Conservation (phyloP, 371 early-diverging fungal species). For the Mortierella sp. region DNA sequence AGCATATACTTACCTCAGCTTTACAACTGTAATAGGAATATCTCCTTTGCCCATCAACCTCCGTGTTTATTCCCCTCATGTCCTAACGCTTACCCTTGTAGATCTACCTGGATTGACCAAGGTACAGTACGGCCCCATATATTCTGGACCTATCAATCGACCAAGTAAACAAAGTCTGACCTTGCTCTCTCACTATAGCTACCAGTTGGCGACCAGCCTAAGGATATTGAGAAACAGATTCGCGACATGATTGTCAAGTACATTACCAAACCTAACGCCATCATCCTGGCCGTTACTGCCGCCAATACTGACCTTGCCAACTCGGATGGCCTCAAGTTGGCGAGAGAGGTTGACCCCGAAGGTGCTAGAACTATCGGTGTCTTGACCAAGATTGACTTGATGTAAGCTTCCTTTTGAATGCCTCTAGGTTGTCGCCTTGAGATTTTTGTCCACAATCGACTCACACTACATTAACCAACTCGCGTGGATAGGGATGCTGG, state of each 20-base stretch:
- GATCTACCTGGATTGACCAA: conserved; percentile 99
- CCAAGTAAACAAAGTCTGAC: neutral
- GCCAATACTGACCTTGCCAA: conserved; percentile 99
- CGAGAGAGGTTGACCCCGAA: conserved; percentile 98
- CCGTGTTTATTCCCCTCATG: conserved; percentile 94
- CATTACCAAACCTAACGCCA: conserved; percentile 94
- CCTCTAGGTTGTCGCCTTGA: neutral
- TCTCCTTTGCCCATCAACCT: conserved; percentile 97
- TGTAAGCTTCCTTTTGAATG: conserved; percentile 64
- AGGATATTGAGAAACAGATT: conserved; percentile 98
- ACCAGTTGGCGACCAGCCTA: conserved; percentile 98
- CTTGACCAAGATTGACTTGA: conserved; percentile 99
- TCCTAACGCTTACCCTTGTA: conserved; percentile 96
- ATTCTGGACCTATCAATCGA: neutral
- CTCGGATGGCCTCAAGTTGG: conserved; percentile 97
- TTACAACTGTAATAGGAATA: conserved; percentile 67
- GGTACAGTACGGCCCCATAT: conserved; percentile 44
- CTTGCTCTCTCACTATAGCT: conserved; percentile 62
- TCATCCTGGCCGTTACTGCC: conserved; percentile 98
- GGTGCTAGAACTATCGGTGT: conserved; percentile 99
- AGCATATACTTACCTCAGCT: too few species aligned
- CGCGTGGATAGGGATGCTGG: conserved; percentile 83
- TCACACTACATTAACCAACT: neutral
- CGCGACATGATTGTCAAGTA: conserved; percentile 97
- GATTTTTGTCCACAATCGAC: neutral